Evolutionary conservation across 192 early-diverging fungal species (phyloP).

Genomic region (Entomortierella lignicola): DNA sequence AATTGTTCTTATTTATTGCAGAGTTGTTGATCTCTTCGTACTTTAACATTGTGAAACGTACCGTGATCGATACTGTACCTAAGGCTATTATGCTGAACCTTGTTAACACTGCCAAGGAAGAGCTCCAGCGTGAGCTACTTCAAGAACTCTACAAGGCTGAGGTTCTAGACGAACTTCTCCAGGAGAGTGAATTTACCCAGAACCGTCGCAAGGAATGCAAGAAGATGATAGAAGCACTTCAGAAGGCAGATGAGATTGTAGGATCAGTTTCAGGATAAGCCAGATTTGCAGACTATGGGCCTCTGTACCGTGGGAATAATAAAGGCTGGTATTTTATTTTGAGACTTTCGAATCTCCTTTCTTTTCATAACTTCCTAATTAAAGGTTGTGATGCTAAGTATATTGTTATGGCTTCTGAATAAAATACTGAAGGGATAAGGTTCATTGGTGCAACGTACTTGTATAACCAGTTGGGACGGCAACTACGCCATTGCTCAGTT

Average conservation of each 20-base stretch:
- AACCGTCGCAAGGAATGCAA: conserved; percentile 94
- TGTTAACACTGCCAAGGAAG: conserved; percentile 89
- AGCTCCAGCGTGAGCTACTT: conserved; percentile 94
- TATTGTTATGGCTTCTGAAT: too few relatives aligned
- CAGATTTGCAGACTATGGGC: too few relatives aligned
- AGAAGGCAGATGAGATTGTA: conserved; percentile 81
- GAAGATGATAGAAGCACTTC: conserved; percentile 96
- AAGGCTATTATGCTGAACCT: conserved; percentile 99
- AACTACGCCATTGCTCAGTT: too few relatives aligned
- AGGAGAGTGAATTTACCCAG: conserved; percentile 95
- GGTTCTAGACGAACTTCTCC: conserved; percentile 91
- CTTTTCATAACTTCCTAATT: too few relatives aligned
- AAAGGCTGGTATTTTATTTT: too few relatives aligned
- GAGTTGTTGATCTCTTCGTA: conserved; percentile 97
- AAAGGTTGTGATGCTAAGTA: too few relatives aligned
- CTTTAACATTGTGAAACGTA: conserved; percentile 99
- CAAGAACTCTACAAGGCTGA: conserved; percentile 97
- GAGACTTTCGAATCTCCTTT: too few relatives aligned
- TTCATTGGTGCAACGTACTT: too few relatives aligned
- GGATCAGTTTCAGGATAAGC: conserved; percentile 26
- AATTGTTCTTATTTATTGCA: conserved; percentile 23
- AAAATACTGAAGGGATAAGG: too few relatives aligned
- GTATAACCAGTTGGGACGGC: too few relatives aligned
- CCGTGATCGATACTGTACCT: conserved; percentile 95
- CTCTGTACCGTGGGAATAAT: too few relatives aligned